Evolutionary conservation across 352 stramenopile genomes (phyloP), one percentile per base, ranked within the genome.

Genomic region (Phytophthora meadii): DNA sequence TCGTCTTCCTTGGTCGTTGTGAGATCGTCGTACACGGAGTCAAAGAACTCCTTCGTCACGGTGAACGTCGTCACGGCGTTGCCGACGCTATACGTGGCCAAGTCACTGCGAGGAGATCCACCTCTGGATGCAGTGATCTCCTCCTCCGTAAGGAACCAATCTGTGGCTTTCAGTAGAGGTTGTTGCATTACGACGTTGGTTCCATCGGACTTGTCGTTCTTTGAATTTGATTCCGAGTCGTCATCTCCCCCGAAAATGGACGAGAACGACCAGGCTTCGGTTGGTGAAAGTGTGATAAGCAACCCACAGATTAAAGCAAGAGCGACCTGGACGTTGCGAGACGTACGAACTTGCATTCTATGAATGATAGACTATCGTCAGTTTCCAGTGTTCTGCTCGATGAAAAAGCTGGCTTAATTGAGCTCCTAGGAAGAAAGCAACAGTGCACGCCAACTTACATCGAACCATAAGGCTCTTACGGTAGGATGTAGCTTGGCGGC

Each of bases 101-200:
- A 41, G 30, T 71, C 70, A 11, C 67, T 66, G 5, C 82, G 76
- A n/a, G 68, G 52, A 8, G 77, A 57, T 14, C 77, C 82, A 12
- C 70, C 70, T 10, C 82, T 68, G 10, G 77, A 71, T 4, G 10
- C 48, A 1, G 71, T 78, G 47, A 90, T 83, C 59, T 90, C 79
- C 15, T 72, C 45, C n/a, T 76, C 62, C 0, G 63, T 84, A 8
- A 90, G 65, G 59, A 90, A 89, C 82, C 82, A 89, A 34, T 76
- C 67, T 4, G 59, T 55, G 9, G 79, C 65, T n/a, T 81, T 68
- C n/a, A 89, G 64, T 14, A 74, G 32, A 15, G 79, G 79, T 48
- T 90, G 82, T 15, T 42, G 37, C 37, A 42, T 42, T 14, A 65
- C 54, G 37, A 53, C 15, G 37, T 63, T 39, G 14, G 17, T 56